Base-by-base conservation (phyloP, 2,329 filamentous ascomycete genomes). In the Penicillium sclerotigenum region DNA sequence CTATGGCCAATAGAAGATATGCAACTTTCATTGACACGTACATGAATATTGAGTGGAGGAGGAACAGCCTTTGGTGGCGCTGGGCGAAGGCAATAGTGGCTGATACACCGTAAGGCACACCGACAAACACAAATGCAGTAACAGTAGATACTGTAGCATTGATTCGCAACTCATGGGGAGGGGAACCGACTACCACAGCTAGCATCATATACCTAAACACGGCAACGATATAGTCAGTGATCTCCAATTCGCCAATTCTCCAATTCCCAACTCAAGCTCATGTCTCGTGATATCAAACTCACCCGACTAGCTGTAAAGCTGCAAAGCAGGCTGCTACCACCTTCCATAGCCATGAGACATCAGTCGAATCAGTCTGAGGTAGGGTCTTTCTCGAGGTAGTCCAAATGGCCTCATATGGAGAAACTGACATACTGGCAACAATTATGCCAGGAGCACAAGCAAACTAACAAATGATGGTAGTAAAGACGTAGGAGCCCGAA, bases 161-260 rank as follows among this genome's bases (percentile, higher is more conserved):
- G 31, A 52, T 38, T 38, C 18, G 52, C 18, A 55, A 24, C 22
- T 51, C 40, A 9, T 51, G 24, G 5, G 26, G 20, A 33, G 47
- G 31, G 16, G 31, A 36, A 8, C 47, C 20, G 24, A 45, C 26
- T 11, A 45, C 26, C 7, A 55, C 40, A 16, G 47, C 52, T 20
- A 55, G 20, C n/a, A 55, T 34, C 52, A 55, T 55, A n/a, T 55
- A 55, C 5, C 52, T 55, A 38, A 9, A 0, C 31, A 18, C 28
- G 8, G 18, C 4, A 13, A 26, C 2, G 18, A 4, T 22, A 34
- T 24, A 20, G 34, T 53, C 4, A 53, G 34, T 16, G 10, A 31
- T 2, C n/a, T 33, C 8, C 2, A 11, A 3, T 18, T 47, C 4
- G n/a, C n/a, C n/a, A n/a, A n/a, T n/a, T 2, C n/a, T 33, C 8